A percentile compares a stretch with the other conserved stretches of the same genome.
Evolutionary conservation across 2,329 filamentous ascomycete genomes (phyloP).

Genomic region (Fusarium poae): DNA sequence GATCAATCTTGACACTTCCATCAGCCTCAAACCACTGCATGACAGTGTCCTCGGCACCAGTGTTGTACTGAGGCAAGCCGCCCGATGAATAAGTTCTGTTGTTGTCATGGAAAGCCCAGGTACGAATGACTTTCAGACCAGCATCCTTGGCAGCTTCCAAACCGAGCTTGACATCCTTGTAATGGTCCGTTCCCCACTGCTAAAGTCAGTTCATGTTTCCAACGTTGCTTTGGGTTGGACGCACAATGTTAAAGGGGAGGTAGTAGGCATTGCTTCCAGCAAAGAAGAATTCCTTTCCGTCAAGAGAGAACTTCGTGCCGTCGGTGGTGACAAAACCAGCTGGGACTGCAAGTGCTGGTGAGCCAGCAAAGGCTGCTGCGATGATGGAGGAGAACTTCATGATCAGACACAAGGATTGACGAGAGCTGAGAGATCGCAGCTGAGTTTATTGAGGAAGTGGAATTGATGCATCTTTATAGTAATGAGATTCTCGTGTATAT

Average conservation of each 20-base stretch:
- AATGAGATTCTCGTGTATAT: background rate
- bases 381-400: constrained; percentile 32
- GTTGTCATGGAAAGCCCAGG: constrained; percentile 35
- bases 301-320: constrained; percentile 64
- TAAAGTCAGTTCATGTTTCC: background rate
- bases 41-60: constrained; percentile 61
- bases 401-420: background rate
- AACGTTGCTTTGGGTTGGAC: constrained; percentile 31
- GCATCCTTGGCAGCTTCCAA: constrained; percentile 29
- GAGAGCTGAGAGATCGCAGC: background rate
- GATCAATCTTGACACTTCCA: constrained; percentile 30
- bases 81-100: constrained; percentile 19
- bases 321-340: constrained; percentile 63
- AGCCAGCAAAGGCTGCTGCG: constrained; percentile 16
- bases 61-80: constrained; percentile 60
- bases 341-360: constrained; percentile 28
- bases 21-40: constrained; percentile 49
- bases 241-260: constrained; percentile 66
- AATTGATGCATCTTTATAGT: constrained; percentile 18
- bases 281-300: constrained; percentile 68
- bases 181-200: constrained; percentile 41
- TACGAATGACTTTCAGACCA: constrained; percentile 29
- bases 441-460: background rate
- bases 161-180: constrained; percentile 47
- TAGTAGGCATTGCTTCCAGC: constrained; percentile 70